Evolutionary conservation across 2,329 filamentous ascomycete species (phyloP).

Genomic region (Cytospora schulzeri): DNA sequence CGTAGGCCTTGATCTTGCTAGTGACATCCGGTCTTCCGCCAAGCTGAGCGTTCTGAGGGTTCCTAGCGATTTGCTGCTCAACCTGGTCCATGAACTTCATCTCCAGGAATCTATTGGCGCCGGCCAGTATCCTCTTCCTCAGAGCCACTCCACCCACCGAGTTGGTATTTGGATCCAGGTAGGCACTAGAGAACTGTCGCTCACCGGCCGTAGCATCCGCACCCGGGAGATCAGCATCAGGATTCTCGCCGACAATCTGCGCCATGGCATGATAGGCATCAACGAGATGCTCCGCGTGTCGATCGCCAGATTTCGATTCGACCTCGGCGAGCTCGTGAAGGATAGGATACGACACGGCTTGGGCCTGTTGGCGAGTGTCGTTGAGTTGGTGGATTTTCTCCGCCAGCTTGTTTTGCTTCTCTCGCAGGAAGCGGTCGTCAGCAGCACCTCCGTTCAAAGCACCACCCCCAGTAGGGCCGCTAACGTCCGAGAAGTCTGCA

Average conservation of each 20-base stretch:
- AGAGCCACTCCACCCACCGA: slow-evolving; percentile 66
- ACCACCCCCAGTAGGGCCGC: slow-evolving; percentile 53
- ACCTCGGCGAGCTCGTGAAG: slow-evolving; percentile 75
- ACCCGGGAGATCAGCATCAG: slow-evolving; percentile 58
- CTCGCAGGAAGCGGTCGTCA: slow-evolving; percentile 75
- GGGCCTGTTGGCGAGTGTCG: slow-evolving; percentile 65
- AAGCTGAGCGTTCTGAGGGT: slow-evolving; percentile 84
- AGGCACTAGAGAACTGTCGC: slow-evolving; percentile 74
- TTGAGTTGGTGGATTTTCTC: slow-evolving; percentile 82
- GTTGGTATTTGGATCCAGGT: slow-evolving; percentile 73
- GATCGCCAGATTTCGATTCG: slow-evolving; percentile 69
- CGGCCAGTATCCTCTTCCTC: slow-evolving; percentile 77
- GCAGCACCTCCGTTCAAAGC: slow-evolving; percentile 50
- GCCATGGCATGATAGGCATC: slow-evolving; percentile 83
- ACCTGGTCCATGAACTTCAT: slow-evolving; percentile 78
- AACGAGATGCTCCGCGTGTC: slow-evolving; percentile 72
- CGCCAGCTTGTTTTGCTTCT: slow-evolving; percentile 82
- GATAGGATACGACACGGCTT: slow-evolving; percentile 63
- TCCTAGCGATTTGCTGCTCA: slow-evolving; percentile 75
- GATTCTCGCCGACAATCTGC: slow-evolving; percentile 74
- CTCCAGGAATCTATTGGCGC: slow-evolving; percentile 80
- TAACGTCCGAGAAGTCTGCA: slow-evolving; percentile 68
- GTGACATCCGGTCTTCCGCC: slow-evolving; percentile 86
- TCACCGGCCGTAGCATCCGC: slow-evolving; percentile 70
- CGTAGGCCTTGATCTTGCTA: slow-evolving; percentile 91